phyloP scores from a whole-genome alignment of 345 rosid genomes.

The Linum lewisii region DNA sequence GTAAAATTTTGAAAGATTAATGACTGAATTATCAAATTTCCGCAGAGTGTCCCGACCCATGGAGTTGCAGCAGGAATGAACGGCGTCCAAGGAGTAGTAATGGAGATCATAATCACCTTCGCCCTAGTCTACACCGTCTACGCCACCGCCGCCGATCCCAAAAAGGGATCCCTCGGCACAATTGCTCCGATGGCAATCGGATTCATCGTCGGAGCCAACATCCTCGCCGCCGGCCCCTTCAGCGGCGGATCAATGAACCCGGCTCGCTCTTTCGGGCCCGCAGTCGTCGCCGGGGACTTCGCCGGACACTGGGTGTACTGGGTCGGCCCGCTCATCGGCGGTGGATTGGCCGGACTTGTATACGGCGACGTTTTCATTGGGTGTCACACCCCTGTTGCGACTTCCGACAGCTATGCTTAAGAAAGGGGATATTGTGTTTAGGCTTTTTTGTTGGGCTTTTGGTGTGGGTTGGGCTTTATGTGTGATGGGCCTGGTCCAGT shows the following conservation, averaged over 20 bases:
- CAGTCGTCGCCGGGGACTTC: constrained; percentile 67
- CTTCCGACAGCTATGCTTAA: constrained; percentile 30
- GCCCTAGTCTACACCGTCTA: constrained; percentile 78
- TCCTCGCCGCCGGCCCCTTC: constrained; percentile 87
- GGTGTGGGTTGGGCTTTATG: constrained; percentile 8
- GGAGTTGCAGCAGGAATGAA: constrained; percentile 58
- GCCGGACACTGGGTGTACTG: constrained; percentile 68
- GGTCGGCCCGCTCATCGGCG: constrained; percentile 76
- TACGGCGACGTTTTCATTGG: constrained; percentile 69
- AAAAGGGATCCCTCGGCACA: constrained; percentile 60
- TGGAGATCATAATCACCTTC: constrained; percentile 76
- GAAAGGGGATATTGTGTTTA: neutral
- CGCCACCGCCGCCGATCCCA: constrained; percentile 82
- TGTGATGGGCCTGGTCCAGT: neutral
- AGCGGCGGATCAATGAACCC: constrained; percentile 97
- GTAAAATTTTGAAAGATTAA: neutral
- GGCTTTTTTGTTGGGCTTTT: neutral
- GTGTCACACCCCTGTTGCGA: constrained; percentile 35
- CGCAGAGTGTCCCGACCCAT: constrained; percentile 72
- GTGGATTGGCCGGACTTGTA: constrained; percentile 70
- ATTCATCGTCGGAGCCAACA: constrained; percentile 87
- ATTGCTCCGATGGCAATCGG: constrained; percentile 85
- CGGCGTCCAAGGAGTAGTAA: constrained; percentile 44
- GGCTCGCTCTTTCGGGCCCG: constrained; percentile 84
- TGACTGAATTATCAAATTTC: neutral